Evolutionary conservation across 441 rosid species (phyloP).

Genomic region (Gossypium davidsonii): DNA sequence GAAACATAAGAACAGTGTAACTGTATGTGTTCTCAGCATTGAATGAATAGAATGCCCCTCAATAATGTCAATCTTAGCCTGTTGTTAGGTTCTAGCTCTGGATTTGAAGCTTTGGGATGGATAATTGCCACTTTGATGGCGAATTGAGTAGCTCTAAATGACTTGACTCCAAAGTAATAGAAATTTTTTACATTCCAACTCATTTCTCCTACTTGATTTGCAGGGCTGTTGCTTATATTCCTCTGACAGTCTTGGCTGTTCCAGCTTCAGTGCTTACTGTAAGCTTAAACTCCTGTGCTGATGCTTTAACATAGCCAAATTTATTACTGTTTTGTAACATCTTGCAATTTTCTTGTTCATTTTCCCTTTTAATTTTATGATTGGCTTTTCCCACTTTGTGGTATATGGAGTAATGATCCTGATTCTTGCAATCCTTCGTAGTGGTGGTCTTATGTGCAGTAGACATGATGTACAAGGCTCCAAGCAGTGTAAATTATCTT

Average conservation of each 20-base stretch:
- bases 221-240: constrained; percentile 97
- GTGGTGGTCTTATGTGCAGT: neutral
- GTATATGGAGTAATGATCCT: neutral
- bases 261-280: constrained; percentile 98
- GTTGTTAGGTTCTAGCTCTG: neutral
- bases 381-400: constrained; percentile 1
- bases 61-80: neutral
- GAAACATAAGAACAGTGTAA: neutral
- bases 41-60: neutral
- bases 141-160: neutral
- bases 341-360: neutral
- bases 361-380: neutral
- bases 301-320: constrained; percentile 5
- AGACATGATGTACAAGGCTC: neutral
- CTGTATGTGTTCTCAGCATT: neutral
- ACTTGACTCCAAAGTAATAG: neutral
- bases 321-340: neutral
- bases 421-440: constrained; percentile 1
- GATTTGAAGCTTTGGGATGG: neutral
- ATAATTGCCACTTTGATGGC: neutral
- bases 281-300: constrained; percentile 19
- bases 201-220: constrained; percentile 22
- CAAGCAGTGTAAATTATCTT: neutral
- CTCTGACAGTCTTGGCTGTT: constrained; percentile 93
- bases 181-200: constrained; percentile 6